Evolutionary conservation across 345 rosid species (phyloP), one percentile per base, ranked within the genome.

Genomic region (Draba incana): DNA sequence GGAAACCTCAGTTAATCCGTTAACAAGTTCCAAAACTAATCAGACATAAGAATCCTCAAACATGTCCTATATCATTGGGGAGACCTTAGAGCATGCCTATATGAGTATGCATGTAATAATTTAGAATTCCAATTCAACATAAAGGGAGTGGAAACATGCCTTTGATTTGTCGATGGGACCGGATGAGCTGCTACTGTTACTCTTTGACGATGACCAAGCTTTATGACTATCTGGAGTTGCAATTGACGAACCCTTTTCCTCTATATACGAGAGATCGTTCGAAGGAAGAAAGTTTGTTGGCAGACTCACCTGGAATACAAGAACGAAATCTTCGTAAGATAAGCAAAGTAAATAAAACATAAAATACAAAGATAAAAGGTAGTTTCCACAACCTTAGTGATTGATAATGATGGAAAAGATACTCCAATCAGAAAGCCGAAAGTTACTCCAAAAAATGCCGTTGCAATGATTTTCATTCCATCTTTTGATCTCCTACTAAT

Each of bases 401-500:
- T 68, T 62, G 87, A 81, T 59, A 88, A 72, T 9, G 86, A 65
- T 33, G 96, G 97, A 68, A 85, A 87, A 73, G 96, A 90, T 65
- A 81, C 74, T 44, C 98, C 98, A 60, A 93, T 47, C 7, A 86
- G 56, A 83, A 93, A 90, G 43, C 98, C 98, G 23, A 86, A 81
- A 73, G 71, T 82, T 33, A 88, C 70, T 81, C 94, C 96, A 6
- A 84, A n/a, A 77, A 93, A 84, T 9, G 87, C 75, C 20, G 87
- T 65, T 38, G 90, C 79, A 14, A 81, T 69, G 49, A 86, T 68
- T 81, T 89, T 87, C 94, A 85, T 84, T n/a, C 81, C 78, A 62
- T 93, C 97, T 65, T 77, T 88, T 64, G 91, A 84, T 70, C 82
- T 88, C 75, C 75, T 88, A 75, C 75, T 74, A 56, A 75, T 70